Conservation (phyloP, 257 asterid genomes). For the Linderniella brevidens region DNA sequence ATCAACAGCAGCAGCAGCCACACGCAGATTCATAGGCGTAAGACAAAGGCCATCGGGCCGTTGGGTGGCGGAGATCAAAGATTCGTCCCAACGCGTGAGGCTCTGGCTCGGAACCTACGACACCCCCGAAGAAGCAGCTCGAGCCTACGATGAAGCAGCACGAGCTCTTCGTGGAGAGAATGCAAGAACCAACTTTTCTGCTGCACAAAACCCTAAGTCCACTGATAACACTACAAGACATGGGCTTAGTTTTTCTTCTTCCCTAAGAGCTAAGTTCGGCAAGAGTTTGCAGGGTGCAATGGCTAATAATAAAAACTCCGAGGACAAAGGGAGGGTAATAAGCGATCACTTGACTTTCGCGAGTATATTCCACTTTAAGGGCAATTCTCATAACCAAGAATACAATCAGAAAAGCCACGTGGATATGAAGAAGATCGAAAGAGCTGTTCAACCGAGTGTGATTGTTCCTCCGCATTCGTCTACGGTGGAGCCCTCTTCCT, state of each 20-base stretch:
- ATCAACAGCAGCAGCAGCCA: conserved; percentile 16
- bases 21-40: conserved; percentile 61
- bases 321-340: conserved; percentile 53
- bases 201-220: conserved; percentile 7
- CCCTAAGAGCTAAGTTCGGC: conserved; percentile 52
- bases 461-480: conserved; percentile 34
- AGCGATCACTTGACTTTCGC: conserved; percentile 88
- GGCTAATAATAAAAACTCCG: conserved; percentile 59
- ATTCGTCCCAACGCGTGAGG: conserved; percentile 63
- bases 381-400: conserved; percentile 19
- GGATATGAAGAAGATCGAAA: conserved; percentile 43
- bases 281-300: conserved; percentile 65
- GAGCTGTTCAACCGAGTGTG: conserved; percentile 64
- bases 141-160: conserved; percentile 80
- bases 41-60: conserved; percentile 79
- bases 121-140: conserved; percentile 83
- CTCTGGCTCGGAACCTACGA: conserved; percentile 88
- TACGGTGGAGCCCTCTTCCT: conserved; percentile 20
- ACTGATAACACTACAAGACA: conserved; percentile 12
- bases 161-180: conserved; percentile 77
- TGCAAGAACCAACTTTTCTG: conserved; percentile 61
- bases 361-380: conserved; percentile 54
- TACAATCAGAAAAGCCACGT: conserved; percentile 20
- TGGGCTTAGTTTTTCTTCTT: conserved; percentile 58
- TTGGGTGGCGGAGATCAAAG: conserved; percentile 93